These are phyloP conservation scores for Mortierella sp. DNA, from an alignment of 371 early-diverging fungal genomes.

Conservation along the genomic window DNA sequence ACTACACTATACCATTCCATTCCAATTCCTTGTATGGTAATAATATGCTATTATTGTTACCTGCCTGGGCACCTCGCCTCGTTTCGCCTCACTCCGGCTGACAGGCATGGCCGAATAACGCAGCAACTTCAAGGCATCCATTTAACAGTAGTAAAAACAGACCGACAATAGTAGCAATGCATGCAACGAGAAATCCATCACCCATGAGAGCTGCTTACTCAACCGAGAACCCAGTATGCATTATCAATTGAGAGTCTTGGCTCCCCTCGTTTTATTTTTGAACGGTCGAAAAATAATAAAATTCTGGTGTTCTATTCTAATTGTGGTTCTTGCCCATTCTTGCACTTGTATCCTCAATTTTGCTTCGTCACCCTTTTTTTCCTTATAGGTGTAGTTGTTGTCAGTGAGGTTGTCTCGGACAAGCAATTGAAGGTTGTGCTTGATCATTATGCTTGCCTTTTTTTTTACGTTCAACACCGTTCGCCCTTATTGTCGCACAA, in stretches of 20 bases:
- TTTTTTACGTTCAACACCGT: constrained; percentile 3
- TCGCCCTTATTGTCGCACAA: background rate
- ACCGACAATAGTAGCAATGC: background rate
- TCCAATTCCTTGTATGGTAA: background rate
- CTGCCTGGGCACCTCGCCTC: background rate
- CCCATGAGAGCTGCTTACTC: too few relatives aligned
- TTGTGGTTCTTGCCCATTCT: background rate
- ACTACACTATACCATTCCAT: background rate
- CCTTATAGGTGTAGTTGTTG: background rate
- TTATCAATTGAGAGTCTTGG: background rate
- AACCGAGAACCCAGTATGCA: background rate
- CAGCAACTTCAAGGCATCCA: background rate
- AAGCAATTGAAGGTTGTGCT: background rate
- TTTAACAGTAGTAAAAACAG: background rate
- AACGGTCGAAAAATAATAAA: background rate
- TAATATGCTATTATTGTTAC: background rate
- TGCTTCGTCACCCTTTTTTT: constrained; percentile 12
- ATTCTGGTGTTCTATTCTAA: background rate
- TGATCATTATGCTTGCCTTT: background rate
- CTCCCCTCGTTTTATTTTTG: constrained; percentile 5
- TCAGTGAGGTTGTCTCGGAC: background rate
- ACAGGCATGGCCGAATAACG: background rate
- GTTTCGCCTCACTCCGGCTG: background rate
- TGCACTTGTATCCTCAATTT: too few relatives aligned
- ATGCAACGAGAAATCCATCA: background rate